These are phyloP conservation scores for Gautieria morchelliformis DNA, from an alignment of 768 basidiomycete species.

Conservation along the genomic window DNA sequence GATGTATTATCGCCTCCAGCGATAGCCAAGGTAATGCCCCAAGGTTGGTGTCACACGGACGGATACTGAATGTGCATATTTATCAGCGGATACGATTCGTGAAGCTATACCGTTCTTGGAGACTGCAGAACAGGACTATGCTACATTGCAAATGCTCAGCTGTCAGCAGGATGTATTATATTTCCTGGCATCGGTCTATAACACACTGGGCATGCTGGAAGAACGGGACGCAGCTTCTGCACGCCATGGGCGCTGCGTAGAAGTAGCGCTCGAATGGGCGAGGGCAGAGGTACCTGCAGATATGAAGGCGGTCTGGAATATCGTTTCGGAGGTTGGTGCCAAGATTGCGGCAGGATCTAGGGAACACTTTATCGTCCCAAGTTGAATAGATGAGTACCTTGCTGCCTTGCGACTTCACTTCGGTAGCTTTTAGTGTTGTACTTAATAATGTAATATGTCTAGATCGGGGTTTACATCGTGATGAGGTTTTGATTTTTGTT, in stretches of 20 bases:
- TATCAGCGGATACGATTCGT: constrained; percentile 28
- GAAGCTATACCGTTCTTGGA: constrained; percentile 54
- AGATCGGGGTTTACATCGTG: too few relatives aligned
- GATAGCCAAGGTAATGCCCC: constrained; percentile 6
- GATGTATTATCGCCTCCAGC: constrained; percentile 53
- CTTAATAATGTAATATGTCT: not conserved
- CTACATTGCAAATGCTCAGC: constrained; percentile 43
- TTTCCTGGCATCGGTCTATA: constrained; percentile 57
- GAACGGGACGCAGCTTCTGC: constrained; percentile 48
- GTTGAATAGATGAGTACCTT: too few relatives aligned
- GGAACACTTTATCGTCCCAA: not conserved
- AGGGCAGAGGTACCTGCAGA: not conserved
- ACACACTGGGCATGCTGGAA: constrained; percentile 49
- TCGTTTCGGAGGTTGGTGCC: constrained; percentile 4
- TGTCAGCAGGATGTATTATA: constrained; percentile 64
- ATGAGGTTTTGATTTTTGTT: too few relatives aligned
- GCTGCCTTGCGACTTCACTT: too few relatives aligned
- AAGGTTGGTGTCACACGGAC: not conserved
- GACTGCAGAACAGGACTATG: constrained; percentile 60
- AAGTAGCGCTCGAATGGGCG: constrained; percentile 14
- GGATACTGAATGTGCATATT: constrained; percentile 27
- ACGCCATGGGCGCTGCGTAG: constrained; percentile 38
- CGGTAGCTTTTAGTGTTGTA: not conserved
- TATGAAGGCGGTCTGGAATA: constrained; percentile 1
- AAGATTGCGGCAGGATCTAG: not conserved